Evolutionary conservation across 768 basidiomycete species (phyloP), one percentile per base, ranked within the genome.

Genomic region (Favolaschia claudopus): DNA sequence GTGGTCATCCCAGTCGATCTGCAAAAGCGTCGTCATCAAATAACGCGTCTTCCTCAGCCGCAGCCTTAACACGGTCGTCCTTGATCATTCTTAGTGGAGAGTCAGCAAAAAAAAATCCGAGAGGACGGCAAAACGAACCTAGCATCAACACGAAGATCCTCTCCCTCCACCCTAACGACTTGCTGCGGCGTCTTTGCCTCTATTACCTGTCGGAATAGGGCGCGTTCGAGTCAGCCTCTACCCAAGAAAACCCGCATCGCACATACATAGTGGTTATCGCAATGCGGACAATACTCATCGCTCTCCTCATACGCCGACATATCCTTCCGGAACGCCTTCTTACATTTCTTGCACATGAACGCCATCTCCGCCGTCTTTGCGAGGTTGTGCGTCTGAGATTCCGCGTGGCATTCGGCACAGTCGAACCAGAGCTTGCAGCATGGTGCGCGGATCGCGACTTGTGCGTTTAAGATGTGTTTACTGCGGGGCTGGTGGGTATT

Each of bases 371-470:
- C 80, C 54, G 92, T 92, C 74, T 86, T 90, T 7, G 75, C 72
- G 28, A 99, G 79, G 2, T 62, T 67, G 67, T 99, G 96, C 50
- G 85, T 85, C 70, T 93, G 85, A 1, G 81, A 70, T 66, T 97
- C 96, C 0, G 86, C 92, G 70, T 99, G 96, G 72, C 97, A 99
- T 77, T 98, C 89, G 3, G 95, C 79, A 69, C 96, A 99, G 79
- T 99, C 97, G 70, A 86, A 99, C 96, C 96, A 99, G 67, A 89
- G 90, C 74, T 93, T 92, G 86, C 97, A 99, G 76, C 97, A 99
- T 4, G 96, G 95, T 5, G 96, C 94, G 25, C 96, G 90, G 66
- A 99, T 93, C 33, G 96, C 85, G 22, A 97, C 97, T 77, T 99
- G 96, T 0, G 93, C 93, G 75, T 99, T 99, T 46, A 99, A 78